These are phyloP conservation scores for Fragaria iinumae DNA, from an alignment of 306 rosid genomes.

Conservation along the genomic window DNA sequence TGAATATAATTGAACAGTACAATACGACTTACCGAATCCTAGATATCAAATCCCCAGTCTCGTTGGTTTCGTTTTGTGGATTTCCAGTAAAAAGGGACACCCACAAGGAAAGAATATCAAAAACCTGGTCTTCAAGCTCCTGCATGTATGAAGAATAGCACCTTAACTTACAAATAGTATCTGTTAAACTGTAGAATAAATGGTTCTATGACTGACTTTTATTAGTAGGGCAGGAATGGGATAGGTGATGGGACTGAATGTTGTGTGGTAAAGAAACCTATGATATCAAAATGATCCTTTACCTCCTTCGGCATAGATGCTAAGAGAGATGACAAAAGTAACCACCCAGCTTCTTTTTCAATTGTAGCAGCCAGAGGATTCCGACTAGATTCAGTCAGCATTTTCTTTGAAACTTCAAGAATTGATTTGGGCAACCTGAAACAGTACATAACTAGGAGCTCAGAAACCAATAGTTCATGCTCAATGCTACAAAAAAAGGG, in stretches of 20 bases:
- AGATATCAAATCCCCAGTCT: conserved; percentile 62
- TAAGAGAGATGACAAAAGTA: conserved; percentile 81
- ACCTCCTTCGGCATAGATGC: conserved; percentile 95
- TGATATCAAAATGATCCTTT: conserved; percentile 18
- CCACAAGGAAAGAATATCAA: conserved; percentile 95
- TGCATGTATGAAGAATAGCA: conserved; percentile 40
- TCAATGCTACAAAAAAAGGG: neutral
- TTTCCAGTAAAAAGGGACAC: conserved; percentile 66
- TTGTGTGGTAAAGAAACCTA: conserved; percentile 4
- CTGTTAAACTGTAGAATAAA: conserved; percentile 2
- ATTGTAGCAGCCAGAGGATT: conserved; percentile 67
- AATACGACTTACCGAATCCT: conserved; percentile 61
- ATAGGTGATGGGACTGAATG: neutral
- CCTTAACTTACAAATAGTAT: conserved; percentile 23
- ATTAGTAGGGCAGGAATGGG: neutral
- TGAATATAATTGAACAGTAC: neutral
- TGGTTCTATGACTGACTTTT: neutral
- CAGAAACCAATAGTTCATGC: conserved; percentile 5
- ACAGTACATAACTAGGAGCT: conserved; percentile 8
- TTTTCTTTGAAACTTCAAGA: conserved; percentile 81
- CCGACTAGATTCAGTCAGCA: conserved; percentile 72
- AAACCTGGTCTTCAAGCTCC: conserved; percentile 92
- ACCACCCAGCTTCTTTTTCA: conserved; percentile 98
- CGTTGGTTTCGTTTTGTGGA: conserved; percentile 55
- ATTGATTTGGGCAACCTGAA: conserved; percentile 81